phyloP scores from a whole-genome alignment of 2,329 filamentous ascomycete species.

The Aspergillus calidoustus region DNA sequence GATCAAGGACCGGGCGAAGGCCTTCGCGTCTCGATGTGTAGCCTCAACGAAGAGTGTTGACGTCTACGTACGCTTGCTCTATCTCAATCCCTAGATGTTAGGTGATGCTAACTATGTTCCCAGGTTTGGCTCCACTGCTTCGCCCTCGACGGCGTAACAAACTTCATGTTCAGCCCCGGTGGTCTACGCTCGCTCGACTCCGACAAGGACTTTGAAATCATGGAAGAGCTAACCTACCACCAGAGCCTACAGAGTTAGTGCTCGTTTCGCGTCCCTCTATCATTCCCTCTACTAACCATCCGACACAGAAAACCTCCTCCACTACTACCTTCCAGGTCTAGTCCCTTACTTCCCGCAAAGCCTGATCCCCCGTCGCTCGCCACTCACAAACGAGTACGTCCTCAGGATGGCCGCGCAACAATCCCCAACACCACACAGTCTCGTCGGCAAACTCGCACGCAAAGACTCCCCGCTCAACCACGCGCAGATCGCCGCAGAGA shows the following conservation, averaged over 20 bases:
- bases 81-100: not conserved
- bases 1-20: slow-evolving; percentile 60
- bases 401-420: slow-evolving; percentile 55
- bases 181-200: slow-evolving; percentile 65
- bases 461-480: slow-evolving; percentile 54
- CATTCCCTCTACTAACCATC: not conserved
- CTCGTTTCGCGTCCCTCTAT: not conserved
- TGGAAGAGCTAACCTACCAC: slow-evolving; percentile 71
- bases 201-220: slow-evolving; percentile 64
- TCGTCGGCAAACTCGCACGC: slow-evolving; percentile 63
- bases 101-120: not conserved
- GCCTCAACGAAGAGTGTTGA: slow-evolving; percentile 57
- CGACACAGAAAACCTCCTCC: slow-evolving; percentile 61
- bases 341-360: slow-evolving; percentile 54
- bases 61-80: slow-evolving; percentile 57
- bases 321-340: slow-evolving; percentile 60
- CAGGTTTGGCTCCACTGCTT: slow-evolving; percentile 63
- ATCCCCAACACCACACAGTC: slow-evolving; percentile 58
- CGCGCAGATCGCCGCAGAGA: slow-evolving; percentile 67
- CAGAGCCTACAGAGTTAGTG: slow-evolving; percentile 67
- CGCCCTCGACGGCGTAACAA: slow-evolving; percentile 70
- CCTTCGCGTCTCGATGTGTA: slow-evolving; percentile 60
- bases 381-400: slow-evolving; percentile 64
- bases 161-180: slow-evolving; percentile 71
- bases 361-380: slow-evolving; percentile 61